Conservation (phyloP, 1,139 yeast species). For the Suzukiozyma palmioleophila region DNA sequence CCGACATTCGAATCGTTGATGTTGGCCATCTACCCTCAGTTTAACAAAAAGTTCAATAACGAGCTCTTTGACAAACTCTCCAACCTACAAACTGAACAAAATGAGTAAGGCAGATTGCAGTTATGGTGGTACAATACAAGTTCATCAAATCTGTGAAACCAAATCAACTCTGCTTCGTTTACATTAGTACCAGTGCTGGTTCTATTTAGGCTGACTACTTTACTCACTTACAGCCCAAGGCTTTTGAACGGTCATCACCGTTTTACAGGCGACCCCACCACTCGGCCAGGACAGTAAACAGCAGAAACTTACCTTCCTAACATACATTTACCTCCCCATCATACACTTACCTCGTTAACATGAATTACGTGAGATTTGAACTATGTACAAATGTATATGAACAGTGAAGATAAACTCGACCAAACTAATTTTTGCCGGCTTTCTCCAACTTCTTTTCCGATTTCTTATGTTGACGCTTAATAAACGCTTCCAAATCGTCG, state of each 20-base stretch:
- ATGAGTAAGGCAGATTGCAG: too few species aligned
- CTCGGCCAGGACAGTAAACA: too few species aligned
- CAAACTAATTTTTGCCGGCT: background rate
- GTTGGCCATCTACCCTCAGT: conserved; percentile 32
- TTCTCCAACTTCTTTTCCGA: conserved; percentile 1
- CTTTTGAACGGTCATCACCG: too few species aligned
- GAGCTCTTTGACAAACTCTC: conserved; percentile 21
- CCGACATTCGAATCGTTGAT: conserved; percentile 47
- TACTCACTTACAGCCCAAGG: too few species aligned
- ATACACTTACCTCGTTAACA: too few species aligned
- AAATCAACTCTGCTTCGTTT: too few species aligned
- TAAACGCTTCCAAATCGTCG: conserved; percentile 58
- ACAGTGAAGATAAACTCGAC: background rate
- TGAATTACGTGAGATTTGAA: background rate
- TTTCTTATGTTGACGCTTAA: conserved; percentile 19
- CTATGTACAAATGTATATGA: conserved; percentile 2
- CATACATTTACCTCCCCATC: too few species aligned
- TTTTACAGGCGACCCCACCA: too few species aligned
- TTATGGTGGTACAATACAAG: background rate
- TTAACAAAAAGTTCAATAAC: conserved; percentile 27
- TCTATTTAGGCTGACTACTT: too few species aligned
- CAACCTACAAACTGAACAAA: conserved; percentile 8
- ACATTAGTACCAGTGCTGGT: too few species aligned
- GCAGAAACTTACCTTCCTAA: too few species aligned
- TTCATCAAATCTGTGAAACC: too few species aligned